A percentile compares a stretch with the other conserved stretches of the same genome.
phyloP scores from a whole-genome alignment of 805 yeast genomes.

The Kuraishia hungarica region DNA sequence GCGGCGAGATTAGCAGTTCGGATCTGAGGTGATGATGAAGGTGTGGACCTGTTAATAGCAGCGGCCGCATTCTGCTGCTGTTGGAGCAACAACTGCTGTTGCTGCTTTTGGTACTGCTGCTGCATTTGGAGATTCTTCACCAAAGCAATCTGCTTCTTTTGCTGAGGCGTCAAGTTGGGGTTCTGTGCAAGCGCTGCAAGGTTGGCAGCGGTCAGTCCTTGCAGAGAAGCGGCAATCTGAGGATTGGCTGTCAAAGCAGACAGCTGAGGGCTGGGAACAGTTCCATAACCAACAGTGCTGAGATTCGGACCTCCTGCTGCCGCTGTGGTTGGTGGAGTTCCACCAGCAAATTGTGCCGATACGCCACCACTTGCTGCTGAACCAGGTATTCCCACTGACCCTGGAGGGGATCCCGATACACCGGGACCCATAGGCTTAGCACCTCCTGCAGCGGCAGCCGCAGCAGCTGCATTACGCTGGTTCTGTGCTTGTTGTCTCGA shows the following conservation, averaged over 20 bases:
- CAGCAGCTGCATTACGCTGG: slow-evolving; percentile 18
- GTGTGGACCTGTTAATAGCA: not conserved
- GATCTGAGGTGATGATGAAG: not conserved
- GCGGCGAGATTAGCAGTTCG: not conserved
- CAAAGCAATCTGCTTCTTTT: slow-evolving; percentile 34
- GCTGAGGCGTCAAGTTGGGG: slow-evolving; percentile 34
- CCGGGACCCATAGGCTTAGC: slow-evolving; percentile 14
- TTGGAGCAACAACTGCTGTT: slow-evolving; percentile 8
- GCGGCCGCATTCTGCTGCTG: slow-evolving; percentile 10
- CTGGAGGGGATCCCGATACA: not conserved
- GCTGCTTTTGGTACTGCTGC: slow-evolving; percentile 12
- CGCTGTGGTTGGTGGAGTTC: not conserved
- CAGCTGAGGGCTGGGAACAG: not conserved
- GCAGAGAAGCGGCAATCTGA: not conserved
- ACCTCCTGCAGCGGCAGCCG: slow-evolving; percentile 14
- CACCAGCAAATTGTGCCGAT: not conserved
- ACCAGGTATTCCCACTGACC: not conserved
- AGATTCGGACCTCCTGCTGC: not conserved
- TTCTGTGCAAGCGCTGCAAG: slow-evolving; percentile 19
- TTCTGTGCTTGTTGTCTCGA: slow-evolving; percentile 45
- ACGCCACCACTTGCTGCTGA: not conserved
- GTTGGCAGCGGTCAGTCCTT: slow-evolving; percentile 15
- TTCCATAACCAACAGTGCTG: not conserved
- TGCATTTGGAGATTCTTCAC: slow-evolving; percentile 25
- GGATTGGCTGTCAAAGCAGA: not conserved